Percentiles rank a stretch among this genome's conserved stretches.
phyloP scores from a whole-genome alignment of 148 eudicot genomes.

The Rhododendron griersonianum region DNA sequence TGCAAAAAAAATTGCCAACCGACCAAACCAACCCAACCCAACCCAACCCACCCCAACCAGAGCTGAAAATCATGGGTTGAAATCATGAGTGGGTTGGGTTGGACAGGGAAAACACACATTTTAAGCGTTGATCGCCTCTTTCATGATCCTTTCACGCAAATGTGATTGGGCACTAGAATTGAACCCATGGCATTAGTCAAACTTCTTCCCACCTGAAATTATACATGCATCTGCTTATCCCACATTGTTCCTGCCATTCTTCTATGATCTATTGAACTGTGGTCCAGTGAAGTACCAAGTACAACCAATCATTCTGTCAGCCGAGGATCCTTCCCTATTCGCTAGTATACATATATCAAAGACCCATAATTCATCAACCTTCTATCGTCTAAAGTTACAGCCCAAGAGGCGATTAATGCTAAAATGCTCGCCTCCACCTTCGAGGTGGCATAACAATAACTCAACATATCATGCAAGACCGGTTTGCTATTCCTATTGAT shows the following conservation, averaged over 20 bases:
- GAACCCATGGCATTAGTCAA: neutral
- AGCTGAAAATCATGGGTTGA: too few species aligned
- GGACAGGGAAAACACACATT: too few species aligned
- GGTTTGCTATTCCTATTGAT: neutral
- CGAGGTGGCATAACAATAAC: neutral
- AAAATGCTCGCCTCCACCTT: neutral
- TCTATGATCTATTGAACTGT: neutral
- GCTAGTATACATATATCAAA: neutral
- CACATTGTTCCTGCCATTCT: neutral
- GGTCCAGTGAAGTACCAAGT: neutral
- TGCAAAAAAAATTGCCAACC: too few species aligned
- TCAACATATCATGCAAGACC: neutral
- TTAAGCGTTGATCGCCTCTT: too few species aligned
- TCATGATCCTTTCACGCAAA: too few species aligned
- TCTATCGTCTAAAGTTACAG: neutral
- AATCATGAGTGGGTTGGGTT: too few species aligned
- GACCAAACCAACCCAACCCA: too few species aligned
- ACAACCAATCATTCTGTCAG: neutral
- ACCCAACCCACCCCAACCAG: too few species aligned
- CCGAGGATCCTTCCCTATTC: neutral
- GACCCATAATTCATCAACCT: neutral
- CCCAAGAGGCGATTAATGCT: neutral
- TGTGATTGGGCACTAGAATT: neutral
- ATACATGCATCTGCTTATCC: neutral
- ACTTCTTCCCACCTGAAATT: neutral